Base-by-base conservation (phyloP, 1,284 basidiomycete species). In the Phellopilus nigrolimitatus region DNA sequence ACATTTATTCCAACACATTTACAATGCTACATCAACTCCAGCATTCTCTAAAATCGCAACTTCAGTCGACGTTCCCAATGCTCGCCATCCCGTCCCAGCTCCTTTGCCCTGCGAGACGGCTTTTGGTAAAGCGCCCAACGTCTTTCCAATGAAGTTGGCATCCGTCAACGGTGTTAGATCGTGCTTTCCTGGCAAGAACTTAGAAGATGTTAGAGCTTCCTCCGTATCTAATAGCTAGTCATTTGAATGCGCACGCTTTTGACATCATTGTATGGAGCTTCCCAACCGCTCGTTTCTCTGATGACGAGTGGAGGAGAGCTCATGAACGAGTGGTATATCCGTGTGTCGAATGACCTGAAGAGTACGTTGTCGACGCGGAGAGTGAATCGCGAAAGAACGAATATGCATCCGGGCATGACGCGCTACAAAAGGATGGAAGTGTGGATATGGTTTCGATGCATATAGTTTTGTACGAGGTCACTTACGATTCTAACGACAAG, bases 351-450 rank as follows among this genome's bases (percentile, higher is more conserved):
- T 33, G 85, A 80, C 36, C 97, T 79, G 71, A 99, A 99, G 36
- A 98, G 78, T 37, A 99, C 97, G 51, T 89, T 81, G 66, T 99
- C 97, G 42, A 99, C 94, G 17, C 97, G 82, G 3, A 99, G 74
- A n/a, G 91, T 93, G 66, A 97, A 92, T 5, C 97, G 80, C 1
- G 85, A 79, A 7, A 99, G 80, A 56, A 98, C 82, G 67, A 98
- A 95, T 59, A 97, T 78, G 45, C 88, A 95, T n/a, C 85, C 87
- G 0, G 95, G 94, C 95, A 99, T 99, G 41, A 99, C 94, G 51
- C 97, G 85, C 93, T 97, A 61, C 17, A 27, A 10, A 25, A 49
- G 15, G 13, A 38, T 55, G 47, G 57, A 56, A 36, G 15, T 41
- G n/a, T 39, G 3, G 28, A 45, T n/a, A 17, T 7, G 9, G 15